A percentile compares a stretch with the other conserved stretches of the same genome.
Evolutionary conservation across 495 filamentous ascomycete genomes (phyloP).

Genomic region (Xylaria longipes): DNA sequence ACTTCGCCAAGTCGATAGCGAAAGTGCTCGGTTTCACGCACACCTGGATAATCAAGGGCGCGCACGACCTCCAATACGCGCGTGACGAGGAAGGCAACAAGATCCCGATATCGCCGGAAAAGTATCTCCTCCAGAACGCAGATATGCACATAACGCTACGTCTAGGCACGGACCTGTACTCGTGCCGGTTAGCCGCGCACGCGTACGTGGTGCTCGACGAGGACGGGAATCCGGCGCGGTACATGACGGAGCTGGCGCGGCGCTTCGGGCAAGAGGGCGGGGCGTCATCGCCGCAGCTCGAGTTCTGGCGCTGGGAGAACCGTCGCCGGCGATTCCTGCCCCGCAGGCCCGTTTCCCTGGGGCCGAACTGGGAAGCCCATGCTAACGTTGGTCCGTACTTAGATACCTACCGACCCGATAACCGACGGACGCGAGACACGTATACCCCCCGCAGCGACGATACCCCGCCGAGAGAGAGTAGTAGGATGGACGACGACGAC

Average conservation of each 20-base stretch:
- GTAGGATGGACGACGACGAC: background rate
- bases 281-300: slow-evolving; percentile 2
- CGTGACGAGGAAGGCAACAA: slow-evolving; percentile 8
- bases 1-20: slow-evolving; percentile 24
- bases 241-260: slow-evolving; percentile 12
- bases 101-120: background rate
- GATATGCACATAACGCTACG: slow-evolving; percentile 26
- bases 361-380: slow-evolving; percentile 15
- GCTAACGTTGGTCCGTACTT: slow-evolving; percentile 26
- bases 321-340: background rate
- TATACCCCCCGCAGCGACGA: slow-evolving; percentile 9
- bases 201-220: slow-evolving; percentile 14
- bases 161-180: slow-evolving; percentile 19
- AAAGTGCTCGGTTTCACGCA: slow-evolving; percentile 16
- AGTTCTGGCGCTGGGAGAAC: slow-evolving; percentile 20
- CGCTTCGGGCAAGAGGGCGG: background rate
- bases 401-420: slow-evolving; percentile 22
- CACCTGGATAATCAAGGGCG: slow-evolving; percentile 21
- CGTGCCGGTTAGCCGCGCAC: slow-evolving; percentile 7
- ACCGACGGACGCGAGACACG: slow-evolving; percentile 2
- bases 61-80: background rate
- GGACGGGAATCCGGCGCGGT: slow-evolving; percentile 5
- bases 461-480: slow-evolving; percentile 10
- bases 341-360: background rate
- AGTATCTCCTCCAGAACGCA: background rate